Evolutionary conservation across 2,329 filamentous ascomycete genomes (phyloP).

Genomic region (Aspergillus brasiliensis): DNA sequence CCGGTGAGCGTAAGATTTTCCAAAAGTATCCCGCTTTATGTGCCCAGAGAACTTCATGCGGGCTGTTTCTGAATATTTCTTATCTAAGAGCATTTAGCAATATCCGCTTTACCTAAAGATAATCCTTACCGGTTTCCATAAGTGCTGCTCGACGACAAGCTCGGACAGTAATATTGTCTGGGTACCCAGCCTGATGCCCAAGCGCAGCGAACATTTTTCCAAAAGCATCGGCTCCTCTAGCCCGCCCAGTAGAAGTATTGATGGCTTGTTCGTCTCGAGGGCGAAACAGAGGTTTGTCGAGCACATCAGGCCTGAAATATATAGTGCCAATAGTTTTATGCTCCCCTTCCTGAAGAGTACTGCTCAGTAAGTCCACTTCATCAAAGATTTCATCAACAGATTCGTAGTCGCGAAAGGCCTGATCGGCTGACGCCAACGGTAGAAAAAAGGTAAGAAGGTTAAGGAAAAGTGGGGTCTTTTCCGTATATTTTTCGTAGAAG

Average conservation of each 20-base stretch:
- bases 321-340: neutral
- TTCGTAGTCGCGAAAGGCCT: slow-evolving; percentile 9
- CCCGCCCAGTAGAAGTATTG: slow-evolving; percentile 6
- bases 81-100: slow-evolving; percentile 4
- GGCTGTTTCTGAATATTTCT: slow-evolving; percentile 13
- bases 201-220: slow-evolving; percentile 16
- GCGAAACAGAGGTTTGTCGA: too few species aligned
- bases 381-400: slow-evolving; percentile 6
- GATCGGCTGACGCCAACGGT: slow-evolving; percentile 7
- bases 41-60: slow-evolving; percentile 17
- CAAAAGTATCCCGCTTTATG: slow-evolving; percentile 11
- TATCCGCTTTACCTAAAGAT: neutral
- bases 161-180: slow-evolving; percentile 16
- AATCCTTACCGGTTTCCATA: slow-evolving; percentile 11
- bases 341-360: neutral
- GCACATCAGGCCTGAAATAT: neutral
- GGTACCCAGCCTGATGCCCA: slow-evolving; percentile 15
- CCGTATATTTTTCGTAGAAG: slow-evolving; percentile 22
- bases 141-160: slow-evolving; percentile 17
- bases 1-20: slow-evolving; percentile 17
- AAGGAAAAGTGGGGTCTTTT: slow-evolving; percentile 19
- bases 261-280: too few species aligned
- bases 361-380: neutral
- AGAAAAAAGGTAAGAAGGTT: slow-evolving; percentile 21
- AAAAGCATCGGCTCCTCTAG: slow-evolving; percentile 16